These are phyloP conservation scores for Apiotrichum siamense DNA, from an alignment of 1,284 basidiomycete species.

Conservation along the genomic window DNA sequence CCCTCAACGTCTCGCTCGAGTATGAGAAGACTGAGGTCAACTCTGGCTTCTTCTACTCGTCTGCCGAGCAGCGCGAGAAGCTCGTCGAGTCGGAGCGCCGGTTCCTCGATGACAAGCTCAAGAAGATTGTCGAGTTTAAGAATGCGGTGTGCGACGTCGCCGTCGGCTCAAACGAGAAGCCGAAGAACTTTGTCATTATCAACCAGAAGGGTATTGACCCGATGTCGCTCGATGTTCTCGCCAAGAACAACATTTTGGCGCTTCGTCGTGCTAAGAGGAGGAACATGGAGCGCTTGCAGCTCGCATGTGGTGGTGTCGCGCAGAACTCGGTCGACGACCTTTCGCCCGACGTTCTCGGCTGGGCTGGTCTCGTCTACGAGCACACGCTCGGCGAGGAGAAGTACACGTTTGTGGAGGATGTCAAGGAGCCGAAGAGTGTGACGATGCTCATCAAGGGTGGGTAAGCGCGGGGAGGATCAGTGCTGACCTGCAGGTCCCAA, in stretches of 20 bases:
- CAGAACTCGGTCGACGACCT: slow-evolving; percentile 99
- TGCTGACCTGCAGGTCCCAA: slow-evolving; percentile 63
- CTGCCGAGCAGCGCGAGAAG: slow-evolving; percentile 96
- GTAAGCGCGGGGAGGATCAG: slow-evolving; percentile 2
- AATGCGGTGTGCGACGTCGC: slow-evolving; percentile 91
- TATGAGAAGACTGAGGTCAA: slow-evolving; percentile 99
- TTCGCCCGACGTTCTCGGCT: slow-evolving; percentile 82
- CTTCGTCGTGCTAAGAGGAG: slow-evolving; percentile 92
- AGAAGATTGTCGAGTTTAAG: slow-evolving; percentile 96
- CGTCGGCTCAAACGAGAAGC: slow-evolving; percentile 58
- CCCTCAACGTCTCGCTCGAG: slow-evolving; percentile 94
- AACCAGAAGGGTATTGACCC: slow-evolving; percentile 99
- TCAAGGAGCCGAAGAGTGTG: slow-evolving; percentile 92
- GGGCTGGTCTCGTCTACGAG: slow-evolving; percentile 97
- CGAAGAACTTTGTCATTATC: slow-evolving; percentile 88
- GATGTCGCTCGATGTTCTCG: slow-evolving; percentile 89
- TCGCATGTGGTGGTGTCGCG: slow-evolving; percentile 89
- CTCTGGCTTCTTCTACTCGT: slow-evolving; percentile 99
- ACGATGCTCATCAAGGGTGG: slow-evolving; percentile 91
- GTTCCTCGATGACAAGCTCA: slow-evolving; percentile 90
- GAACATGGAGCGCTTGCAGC: slow-evolving; percentile 92
- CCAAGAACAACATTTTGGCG: slow-evolving; percentile 94
- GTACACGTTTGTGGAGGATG: slow-evolving; percentile 96
- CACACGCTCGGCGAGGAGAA: slow-evolving; percentile 99
- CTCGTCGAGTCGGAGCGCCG: slow-evolving; percentile 94